These are phyloP conservation scores for Tremellales sp. DNA, from an alignment of 1,284 basidiomycete genomes.

Conservation along the genomic window DNA sequence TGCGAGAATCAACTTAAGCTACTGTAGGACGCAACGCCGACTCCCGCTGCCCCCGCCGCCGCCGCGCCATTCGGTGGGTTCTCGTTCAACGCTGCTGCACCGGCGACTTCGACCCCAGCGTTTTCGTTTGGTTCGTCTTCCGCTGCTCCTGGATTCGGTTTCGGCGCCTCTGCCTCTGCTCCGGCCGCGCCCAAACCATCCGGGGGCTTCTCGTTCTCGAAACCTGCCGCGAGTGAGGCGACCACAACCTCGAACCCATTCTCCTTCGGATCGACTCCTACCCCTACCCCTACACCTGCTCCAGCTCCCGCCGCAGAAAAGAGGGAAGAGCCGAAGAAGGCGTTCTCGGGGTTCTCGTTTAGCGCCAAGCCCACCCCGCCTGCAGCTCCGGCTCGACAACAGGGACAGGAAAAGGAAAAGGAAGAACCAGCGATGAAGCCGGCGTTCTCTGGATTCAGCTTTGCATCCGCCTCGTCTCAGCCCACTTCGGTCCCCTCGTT, in stretches of 20 bases:
- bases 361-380: conserved; percentile 3
- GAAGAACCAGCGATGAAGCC: neutral
- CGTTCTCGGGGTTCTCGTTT: neutral
- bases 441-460: conserved; percentile 2
- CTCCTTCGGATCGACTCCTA: conserved; percentile 13
- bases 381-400: neutral
- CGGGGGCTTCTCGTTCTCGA: conserved; percentile 23
- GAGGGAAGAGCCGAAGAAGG: neutral
- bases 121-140: neutral
- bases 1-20: conserved; percentile 3
- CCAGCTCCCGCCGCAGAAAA: neutral
- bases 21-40: conserved; percentile 6
- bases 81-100: conserved; percentile 14
- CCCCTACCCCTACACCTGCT: conserved; percentile 9
- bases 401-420: neutral
- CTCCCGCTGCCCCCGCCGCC: conserved; percentile 10
- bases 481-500: neutral
- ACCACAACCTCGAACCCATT: neutral
- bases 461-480: conserved; percentile 2
- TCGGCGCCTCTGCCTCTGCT: conserved; percentile 6
- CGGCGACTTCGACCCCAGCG: conserved; percentile 6
- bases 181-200: conserved; percentile 17
- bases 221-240: neutral
- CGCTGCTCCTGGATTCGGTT: neutral
- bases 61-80: conserved; percentile 25